Evolutionary conservation across 306 rosid species (phyloP).

Genomic region (Cucurbita argyrosperma): DNA sequence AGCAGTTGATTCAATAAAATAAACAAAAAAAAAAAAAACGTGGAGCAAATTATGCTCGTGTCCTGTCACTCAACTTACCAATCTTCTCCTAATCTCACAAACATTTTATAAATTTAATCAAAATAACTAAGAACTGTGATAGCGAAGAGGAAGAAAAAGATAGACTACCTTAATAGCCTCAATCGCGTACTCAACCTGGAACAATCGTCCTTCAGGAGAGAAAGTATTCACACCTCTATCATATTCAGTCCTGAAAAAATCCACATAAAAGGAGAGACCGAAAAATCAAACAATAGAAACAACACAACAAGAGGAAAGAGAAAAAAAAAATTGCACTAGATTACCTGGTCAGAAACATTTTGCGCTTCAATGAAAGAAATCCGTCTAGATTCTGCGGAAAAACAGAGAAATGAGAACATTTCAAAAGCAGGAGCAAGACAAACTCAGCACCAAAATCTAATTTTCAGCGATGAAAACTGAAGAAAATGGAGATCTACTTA

Average conservation of each 20-base stretch:
- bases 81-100: not conserved
- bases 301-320: not conserved
- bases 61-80: not conserved
- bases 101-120: not conserved
- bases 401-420: not conserved
- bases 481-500: not conserved
- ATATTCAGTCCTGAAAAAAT: conserved; percentile 69
- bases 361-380: conserved; percentile 11
- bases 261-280: not conserved
- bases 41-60: not conserved
- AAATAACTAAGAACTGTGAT: not conserved
- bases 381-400: conserved; percentile 9
- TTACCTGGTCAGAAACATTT: conserved; percentile 90
- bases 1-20: not conserved
- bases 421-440: not conserved
- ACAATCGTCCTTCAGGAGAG: conserved; percentile 91
- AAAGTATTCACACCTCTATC: conserved; percentile 97
- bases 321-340: not conserved
- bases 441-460: not conserved
- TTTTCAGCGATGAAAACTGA: not conserved
- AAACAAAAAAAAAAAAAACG: too few species aligned
- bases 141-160: not conserved
- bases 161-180: conserved; percentile 77
- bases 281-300: not conserved
- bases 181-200: conserved; percentile 97